Conservation (phyloP, 2,329 filamentous ascomycete genomes). For the Fusarium guadeloupense region DNA sequence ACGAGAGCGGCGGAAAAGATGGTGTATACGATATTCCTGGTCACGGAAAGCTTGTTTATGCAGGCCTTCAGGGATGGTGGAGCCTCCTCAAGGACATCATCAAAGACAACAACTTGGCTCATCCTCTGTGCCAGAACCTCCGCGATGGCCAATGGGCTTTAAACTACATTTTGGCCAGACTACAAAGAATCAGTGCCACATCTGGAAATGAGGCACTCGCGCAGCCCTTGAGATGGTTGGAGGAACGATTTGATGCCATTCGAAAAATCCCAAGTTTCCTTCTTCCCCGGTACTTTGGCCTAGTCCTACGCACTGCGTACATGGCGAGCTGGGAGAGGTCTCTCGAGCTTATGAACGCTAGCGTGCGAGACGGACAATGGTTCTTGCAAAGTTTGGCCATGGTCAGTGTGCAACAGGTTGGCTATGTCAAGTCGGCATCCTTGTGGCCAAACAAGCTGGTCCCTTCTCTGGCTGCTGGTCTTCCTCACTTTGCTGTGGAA, state of each 20-base stretch:
- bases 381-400: conserved; percentile 90
- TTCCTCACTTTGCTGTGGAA: conserved; percentile 92
- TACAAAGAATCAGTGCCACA: conserved; percentile 75
- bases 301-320: conserved; percentile 89
- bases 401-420: conserved; percentile 91
- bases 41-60: conserved; percentile 87
- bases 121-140: conserved; percentile 92
- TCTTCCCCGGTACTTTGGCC: conserved; percentile 89
- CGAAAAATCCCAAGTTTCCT: conserved; percentile 87
- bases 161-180: conserved; percentile 83
- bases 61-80: conserved; percentile 99
- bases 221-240: conserved; percentile 79
- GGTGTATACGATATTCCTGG: conserved; percentile 91
- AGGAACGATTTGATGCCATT: conserved; percentile 85
- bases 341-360: conserved; percentile 80
- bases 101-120: conserved; percentile 87
- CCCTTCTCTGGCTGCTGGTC: conserved; percentile 86
- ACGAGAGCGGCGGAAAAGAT: conserved; percentile 79
- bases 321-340: conserved; percentile 81
- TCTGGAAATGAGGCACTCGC: conserved; percentile 69
- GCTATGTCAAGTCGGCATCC: conserved; percentile 88
- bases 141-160: conserved; percentile 91
- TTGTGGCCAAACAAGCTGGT: conserved; percentile 87
- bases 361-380: conserved; percentile 82
- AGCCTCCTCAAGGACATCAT: conserved; percentile 87